phyloP scores from a whole-genome alignment of 768 basidiomycete genomes.

The Cystofilobasidium capitatum region DNA sequence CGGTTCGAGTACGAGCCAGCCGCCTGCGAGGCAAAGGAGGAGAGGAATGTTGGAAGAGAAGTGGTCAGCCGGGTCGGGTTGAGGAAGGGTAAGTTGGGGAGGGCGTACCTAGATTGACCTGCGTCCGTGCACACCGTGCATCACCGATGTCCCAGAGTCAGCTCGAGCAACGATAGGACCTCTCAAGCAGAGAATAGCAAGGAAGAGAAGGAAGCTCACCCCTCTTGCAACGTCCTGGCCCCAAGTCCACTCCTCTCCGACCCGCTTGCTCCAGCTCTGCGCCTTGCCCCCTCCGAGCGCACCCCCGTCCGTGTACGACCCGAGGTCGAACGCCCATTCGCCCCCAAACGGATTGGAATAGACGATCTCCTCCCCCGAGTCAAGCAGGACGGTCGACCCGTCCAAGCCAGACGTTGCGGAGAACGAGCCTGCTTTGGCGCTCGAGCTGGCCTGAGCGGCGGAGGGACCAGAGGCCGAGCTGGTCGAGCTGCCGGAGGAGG shows the following conservation, averaged over 20 bases:
- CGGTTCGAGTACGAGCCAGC: constrained; percentile 29
- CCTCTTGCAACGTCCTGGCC: constrained; percentile 57
- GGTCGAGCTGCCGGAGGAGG: constrained; percentile 7
- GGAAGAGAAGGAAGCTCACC: constrained; percentile 29
- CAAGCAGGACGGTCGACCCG: constrained; percentile 65
- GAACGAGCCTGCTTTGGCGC: too few relatives aligned
- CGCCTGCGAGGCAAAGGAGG: constrained; percentile 23
- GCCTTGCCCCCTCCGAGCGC: not conserved
- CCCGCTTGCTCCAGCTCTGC: constrained; percentile 57
- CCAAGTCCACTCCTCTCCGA: constrained; percentile 74
- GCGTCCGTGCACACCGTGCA: not conserved
- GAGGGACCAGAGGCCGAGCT: constrained; percentile 25
- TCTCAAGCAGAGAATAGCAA: too few relatives aligned
- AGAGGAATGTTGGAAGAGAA: not conserved
- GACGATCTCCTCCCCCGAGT: constrained; percentile 68
- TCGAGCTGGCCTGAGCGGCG: constrained; percentile 31
- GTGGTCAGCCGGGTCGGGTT: too few relatives aligned
- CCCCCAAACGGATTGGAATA: constrained; percentile 81
- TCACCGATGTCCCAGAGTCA: not conserved
- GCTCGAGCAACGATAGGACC: not conserved
- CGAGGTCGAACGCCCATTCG: constrained; percentile 73
- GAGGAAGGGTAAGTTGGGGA: not conserved
- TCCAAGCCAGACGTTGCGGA: constrained; percentile 49
- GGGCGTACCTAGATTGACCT: constrained; percentile 14
- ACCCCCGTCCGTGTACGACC: constrained; percentile 54